phyloP scores from a whole-genome alignment of 2,329 filamentous ascomycete genomes.

The Fusarium sp. region DNA sequence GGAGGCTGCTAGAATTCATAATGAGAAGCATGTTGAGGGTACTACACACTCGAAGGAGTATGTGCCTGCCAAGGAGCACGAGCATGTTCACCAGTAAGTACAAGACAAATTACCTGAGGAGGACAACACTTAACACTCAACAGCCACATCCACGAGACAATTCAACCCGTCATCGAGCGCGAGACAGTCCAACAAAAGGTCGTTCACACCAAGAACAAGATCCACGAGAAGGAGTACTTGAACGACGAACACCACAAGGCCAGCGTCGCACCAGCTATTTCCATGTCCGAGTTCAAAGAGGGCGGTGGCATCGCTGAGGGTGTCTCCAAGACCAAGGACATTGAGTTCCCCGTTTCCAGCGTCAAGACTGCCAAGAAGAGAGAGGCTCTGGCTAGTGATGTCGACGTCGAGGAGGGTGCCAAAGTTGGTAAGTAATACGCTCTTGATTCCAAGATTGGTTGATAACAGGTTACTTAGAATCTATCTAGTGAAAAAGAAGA shows the following conservation, averaged over 20 bases:
- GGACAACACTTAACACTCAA: no score
- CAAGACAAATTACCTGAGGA: accelerated
- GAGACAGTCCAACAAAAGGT: conserved; percentile 33
- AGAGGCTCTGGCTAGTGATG: neutral
- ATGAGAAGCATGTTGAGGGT: conserved; percentile 19
- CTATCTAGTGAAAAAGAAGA: conserved; percentile 17
- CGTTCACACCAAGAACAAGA: conserved; percentile 19
- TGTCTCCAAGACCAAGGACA: neutral
- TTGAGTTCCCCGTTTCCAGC: conserved; percentile 7
- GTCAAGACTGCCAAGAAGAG: conserved; percentile 1
- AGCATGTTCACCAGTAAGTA: conserved; percentile 28
- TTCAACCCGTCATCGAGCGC: conserved; percentile 31
- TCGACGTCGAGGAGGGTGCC: neutral
- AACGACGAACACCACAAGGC: conserved; percentile 26
- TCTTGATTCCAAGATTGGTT: neutral
- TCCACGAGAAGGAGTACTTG: conserved; percentile 25
- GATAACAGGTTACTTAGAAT: conserved; percentile 18
- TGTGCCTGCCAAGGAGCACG: conserved; percentile 15
- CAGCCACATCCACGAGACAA: conserved; percentile 28
- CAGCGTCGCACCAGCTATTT: conserved; percentile 9
- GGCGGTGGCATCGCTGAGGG: neutral
- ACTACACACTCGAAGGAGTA: conserved; percentile 22
- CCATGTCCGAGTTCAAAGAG: conserved; percentile 21
- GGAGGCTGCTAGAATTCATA: conserved; percentile 22
- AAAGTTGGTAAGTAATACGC: neutral